Evolutionary conservation across 306 rosid genomes (phyloP).

Genomic region (Aeschynomene evenia): DNA sequence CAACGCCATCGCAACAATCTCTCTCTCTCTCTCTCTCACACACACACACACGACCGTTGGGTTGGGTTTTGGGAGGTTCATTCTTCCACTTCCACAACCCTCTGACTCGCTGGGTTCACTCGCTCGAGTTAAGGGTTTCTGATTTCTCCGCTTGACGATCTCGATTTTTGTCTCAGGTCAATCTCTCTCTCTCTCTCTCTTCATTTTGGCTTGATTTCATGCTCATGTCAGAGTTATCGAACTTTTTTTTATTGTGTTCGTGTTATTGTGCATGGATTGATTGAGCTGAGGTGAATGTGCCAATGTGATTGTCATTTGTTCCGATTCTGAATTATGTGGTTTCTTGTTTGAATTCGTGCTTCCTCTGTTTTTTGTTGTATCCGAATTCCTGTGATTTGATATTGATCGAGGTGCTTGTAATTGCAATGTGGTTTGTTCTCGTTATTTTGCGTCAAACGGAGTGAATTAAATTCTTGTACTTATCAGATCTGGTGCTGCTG

Average conservation of each 20-base stretch:
- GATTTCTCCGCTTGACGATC: neutral
- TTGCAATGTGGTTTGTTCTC: constrained; percentile 8
- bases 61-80: constrained; percentile 6
- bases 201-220: neutral
- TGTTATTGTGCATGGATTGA: neutral
- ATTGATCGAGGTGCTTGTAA: neutral
- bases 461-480: neutral
- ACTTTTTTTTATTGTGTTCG: neutral
- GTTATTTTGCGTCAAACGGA: neutral
- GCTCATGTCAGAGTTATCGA: neutral
- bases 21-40: constrained; percentile 13
- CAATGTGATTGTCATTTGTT: constrained; percentile 19
- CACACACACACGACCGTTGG: constrained; percentile 25
- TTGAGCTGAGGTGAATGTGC: constrained; percentile 7
- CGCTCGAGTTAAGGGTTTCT: constrained; percentile 33
- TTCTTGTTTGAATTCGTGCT: neutral
- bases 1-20: constrained; percentile 29
- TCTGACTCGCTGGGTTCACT: constrained; percentile 36
- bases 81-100: neutral
- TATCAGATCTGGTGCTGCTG: constrained; percentile 24
- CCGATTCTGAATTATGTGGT: neutral
- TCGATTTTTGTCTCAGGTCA: constrained; percentile 23
- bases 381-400: neutral
- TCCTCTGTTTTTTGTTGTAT: neutral
- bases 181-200: neutral